phyloP scores from a whole-genome alignment of 306 rosid species.

The Sesbania bispinosa region DNA sequence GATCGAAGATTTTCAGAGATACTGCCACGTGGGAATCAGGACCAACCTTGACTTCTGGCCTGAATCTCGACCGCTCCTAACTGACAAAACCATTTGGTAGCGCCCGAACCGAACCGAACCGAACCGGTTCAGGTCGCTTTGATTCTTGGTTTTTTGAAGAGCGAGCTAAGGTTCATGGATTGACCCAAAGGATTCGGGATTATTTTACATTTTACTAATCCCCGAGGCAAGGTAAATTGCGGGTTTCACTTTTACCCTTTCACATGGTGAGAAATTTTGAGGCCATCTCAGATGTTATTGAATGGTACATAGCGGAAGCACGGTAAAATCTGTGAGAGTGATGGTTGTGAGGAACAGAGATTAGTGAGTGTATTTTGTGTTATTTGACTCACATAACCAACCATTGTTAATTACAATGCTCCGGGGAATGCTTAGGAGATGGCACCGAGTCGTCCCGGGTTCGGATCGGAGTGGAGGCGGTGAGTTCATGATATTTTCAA shows the following conservation, averaged over 20 bases:
- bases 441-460: slow-evolving; percentile 94
- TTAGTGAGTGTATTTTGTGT: no score
- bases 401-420: slow-evolving; percentile 4
- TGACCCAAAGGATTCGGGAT: not conserved
- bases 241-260: not conserved
- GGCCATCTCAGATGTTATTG: not conserved
- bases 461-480: slow-evolving; percentile 42
- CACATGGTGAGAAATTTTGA: not conserved
- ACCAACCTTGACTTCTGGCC: slow-evolving; percentile 62
- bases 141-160: no score
- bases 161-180: no score
- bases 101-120: not conserved
- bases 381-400: no score
- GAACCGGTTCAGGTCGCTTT: not conserved
- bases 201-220: not conserved
- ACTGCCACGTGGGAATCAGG: slow-evolving; percentile 55
- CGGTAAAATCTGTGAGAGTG: no score
- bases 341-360: no score
- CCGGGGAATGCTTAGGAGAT: slow-evolving; percentile 64
- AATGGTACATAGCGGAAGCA: no score
- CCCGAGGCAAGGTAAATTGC: not conserved
- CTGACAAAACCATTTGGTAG: slow-evolving; percentile 64
- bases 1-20: slow-evolving; percentile 52
- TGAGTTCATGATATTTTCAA: slow-evolving; percentile 21
- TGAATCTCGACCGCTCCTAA: slow-evolving; percentile 75